Percentiles rank a stretch among this genome's conserved stretches.
These are phyloP conservation scores for Malbranchea zuffiana DNA, from an alignment of 2,329 filamentous ascomycete species.

Conservation along the genomic window DNA sequence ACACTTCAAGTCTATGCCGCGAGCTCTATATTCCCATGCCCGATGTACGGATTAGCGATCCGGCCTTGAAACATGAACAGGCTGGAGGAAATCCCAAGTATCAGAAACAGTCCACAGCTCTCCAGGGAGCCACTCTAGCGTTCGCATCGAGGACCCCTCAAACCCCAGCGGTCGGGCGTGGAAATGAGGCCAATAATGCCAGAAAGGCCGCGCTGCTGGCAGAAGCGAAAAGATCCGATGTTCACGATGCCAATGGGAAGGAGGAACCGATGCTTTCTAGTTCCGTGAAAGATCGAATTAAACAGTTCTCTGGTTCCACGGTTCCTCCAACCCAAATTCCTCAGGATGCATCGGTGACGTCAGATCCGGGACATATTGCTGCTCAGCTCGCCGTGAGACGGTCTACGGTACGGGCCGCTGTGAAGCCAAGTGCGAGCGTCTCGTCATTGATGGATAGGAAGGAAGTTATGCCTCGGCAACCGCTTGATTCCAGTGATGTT, in stretches of 20 bases:
- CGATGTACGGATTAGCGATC: conserved; percentile 5
- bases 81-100: neutral
- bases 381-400: conserved; percentile 26
- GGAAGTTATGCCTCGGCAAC: neutral
- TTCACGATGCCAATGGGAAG: neutral
- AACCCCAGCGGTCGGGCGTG: conserved; percentile 10
- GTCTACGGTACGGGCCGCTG: conserved; percentile 12
- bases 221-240: conserved; percentile 11
- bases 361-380: conserved; percentile 25
- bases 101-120: conserved; percentile 17
- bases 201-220: conserved; percentile 16
- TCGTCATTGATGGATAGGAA: neutral
- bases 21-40: too few species aligned
- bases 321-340: conserved; percentile 10
- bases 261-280: conserved; percentile 18
- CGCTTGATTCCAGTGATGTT: too few species aligned
- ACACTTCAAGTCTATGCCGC: too few species aligned
- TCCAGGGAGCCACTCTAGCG: conserved; percentile 30
- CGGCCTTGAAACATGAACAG: neutral
- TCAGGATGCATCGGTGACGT: conserved; percentile 12
- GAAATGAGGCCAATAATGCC: conserved; percentile 13
- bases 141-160: conserved; percentile 22
- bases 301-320: conserved; percentile 20
- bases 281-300: conserved; percentile 32
- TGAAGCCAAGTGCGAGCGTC: conserved; percentile 8